Base-by-base conservation (phyloP, 192 early-diverging fungal species). In the Dissophora ornata region DNA sequence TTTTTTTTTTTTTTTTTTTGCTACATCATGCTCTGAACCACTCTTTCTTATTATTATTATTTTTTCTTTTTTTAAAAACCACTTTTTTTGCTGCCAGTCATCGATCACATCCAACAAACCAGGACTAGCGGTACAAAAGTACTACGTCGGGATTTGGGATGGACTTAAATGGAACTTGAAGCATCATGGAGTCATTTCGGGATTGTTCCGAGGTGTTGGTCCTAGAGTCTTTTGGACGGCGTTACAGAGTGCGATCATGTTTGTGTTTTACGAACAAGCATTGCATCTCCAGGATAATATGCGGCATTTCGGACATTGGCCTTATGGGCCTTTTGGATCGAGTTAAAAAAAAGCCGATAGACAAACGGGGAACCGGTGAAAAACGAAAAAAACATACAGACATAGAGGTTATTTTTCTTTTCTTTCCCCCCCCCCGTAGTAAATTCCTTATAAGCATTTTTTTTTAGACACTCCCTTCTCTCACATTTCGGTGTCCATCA, bases 191-290 rank as follows among this genome's bases (percentile, higher is more conserved):
- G 55, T 84, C 5, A 62, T 81, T n/a, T 67, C 56, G 26, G 93
- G 91, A 51, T 56, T 92, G 15, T 94, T 90, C 79, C 80, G 91
- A 41, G 93, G 93, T 13, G 82, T 87, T n/a, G 92, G 91, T 36
- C 91, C 91, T 16, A 80, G 89, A 34, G 91, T 93, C 51, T 83
- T 85, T 25, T 91, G 91, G 89, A 91, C 90, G 22, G 84, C 84
- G 41, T 73, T 85, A 57, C 91, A 92, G 75, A 85, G 83, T 53
- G 86, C 85, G 2, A 64, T 88, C 48, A 91, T 92, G 91, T 92
- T 92, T 89, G 81, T 89, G 21, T 78, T 91, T 34, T 90, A 88
- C 59, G 90, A 91, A 58, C 83, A 86, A 59, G 84, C 82, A 24
- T 44, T 88, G 10, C 67, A 80, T 34, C 42, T 88, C 9, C 77